Evolutionary conservation across 2,329 filamentous ascomycete genomes (phyloP), one percentile per base, ranked within the genome.

Genomic region (Venturia nashicola): DNA sequence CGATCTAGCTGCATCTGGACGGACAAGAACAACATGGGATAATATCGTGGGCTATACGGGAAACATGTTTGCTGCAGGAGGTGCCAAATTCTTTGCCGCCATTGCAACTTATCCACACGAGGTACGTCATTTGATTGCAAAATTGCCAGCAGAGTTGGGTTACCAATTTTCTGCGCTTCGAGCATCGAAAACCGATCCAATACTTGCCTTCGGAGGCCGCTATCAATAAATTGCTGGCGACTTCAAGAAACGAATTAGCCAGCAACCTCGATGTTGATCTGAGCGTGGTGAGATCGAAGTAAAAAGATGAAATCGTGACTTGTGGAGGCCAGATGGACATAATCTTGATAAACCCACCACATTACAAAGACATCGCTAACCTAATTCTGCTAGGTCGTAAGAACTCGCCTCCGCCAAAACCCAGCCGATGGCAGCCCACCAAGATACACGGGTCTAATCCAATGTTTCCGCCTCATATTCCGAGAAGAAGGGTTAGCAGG

Each of bases 71-170:
- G 88, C 90, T 46, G 91, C 92, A 6, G 92, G 92, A 59, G 83
- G 85, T 43, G 90, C 92, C 16, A 97, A 97, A 76, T 82, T 96
- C 64, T 77, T 96, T 64, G 92, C 93, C 12, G 88, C 91, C 40
- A 79, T 94, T 51, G 77, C 91, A 68, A 93, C 92, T 23, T 97
- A 97, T 77, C 93, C 93, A 0, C 93, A 97, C 72, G 93, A 97
- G 81, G 89, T 91, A 70, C 67, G 80, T 27, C 46, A 27, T 72
- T 1, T 59, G 5, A 16, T 42, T 34, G 20, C 60, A 16, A 34
- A n/a, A 34, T 32, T 23, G 43, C 36, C 12, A 34, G 27, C 12
- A 64, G 9, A 20, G 12, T 27, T 27, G 27, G 27, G 27, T 27
- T 27, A 27, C 27, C 27, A 4, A 27, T 27, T 4, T 27, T 27